Percentiles rank a stretch among this genome's conserved stretches.
Conservation (phyloP, 148 eudicot species). For the Fallopia convolvulus region DNA sequence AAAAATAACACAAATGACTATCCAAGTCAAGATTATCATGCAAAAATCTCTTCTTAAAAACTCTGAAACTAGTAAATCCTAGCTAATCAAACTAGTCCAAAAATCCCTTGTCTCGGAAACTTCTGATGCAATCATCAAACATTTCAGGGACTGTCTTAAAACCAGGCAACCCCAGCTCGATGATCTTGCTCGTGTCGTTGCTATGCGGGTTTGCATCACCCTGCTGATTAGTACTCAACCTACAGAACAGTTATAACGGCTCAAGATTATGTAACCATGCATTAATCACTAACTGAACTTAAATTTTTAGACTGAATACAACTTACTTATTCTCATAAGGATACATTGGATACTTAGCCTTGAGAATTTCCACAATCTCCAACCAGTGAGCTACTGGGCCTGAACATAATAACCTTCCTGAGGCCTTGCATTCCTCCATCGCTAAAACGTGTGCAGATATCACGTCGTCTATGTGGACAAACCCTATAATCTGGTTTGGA, state of each 20-base stretch:
- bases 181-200: conserved; percentile 70
- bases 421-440: conserved; percentile 68
- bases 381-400: conserved; percentile 82
- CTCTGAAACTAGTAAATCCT: background rate
- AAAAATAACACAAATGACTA: background rate
- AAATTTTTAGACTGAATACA: background rate
- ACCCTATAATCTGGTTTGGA: conserved; percentile 60
- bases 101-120: conserved; percentile 68
- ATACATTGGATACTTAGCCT: conserved; percentile 60
- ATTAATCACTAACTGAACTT: background rate
- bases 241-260: conserved; percentile 12
- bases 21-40: background rate
- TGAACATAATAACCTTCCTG: conserved; percentile 81
- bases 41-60: background rate
- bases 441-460: conserved; percentile 66
- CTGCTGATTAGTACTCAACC: conserved; percentile 41
- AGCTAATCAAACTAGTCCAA: background rate
- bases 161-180: conserved; percentile 56
- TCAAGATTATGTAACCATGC: background rate
- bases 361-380: conserved; percentile 65
- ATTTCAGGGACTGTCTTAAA: conserved; percentile 59
- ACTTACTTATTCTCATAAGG: conserved; percentile 54
- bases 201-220: conserved; percentile 70
- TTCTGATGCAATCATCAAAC: conserved; percentile 79
- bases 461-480: conserved; percentile 75